Evolutionary conservation across 1,284 basidiomycete species (phyloP), one percentile per base, ranked within the genome.

Genomic region (Ceratobasidium sp.): DNA sequence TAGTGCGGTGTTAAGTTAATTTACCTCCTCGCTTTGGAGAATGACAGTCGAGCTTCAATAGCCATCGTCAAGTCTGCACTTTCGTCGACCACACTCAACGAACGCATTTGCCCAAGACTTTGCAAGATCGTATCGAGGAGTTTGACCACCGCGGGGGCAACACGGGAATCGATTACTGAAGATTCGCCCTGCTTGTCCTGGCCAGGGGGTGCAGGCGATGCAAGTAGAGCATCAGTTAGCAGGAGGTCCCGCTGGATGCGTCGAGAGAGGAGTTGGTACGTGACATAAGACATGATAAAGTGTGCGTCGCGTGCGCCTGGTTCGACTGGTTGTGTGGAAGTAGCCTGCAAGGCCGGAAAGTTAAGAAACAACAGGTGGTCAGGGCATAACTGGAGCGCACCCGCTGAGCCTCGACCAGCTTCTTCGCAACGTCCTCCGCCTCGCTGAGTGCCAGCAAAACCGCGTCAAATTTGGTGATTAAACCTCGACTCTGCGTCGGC

Each of bases 221-320:
- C 81, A 48, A 92, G 85, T 2, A 94, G 87, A 7, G 91, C 90
- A 52, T 88, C 90, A 74, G 94, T 88, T 52, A 98, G 89, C n/a
- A 96, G 89, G 1, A 96, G 88, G 82, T 98, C 96, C 23, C 96
- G 92, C 82, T 96, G 91, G 76, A 95, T 95, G 12, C 96, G 94
- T 70, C 92, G 89, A 16, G 94, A 91, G 59, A 97, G 89, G 20
- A 97, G 90, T 78, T 95, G 93, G 84, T 95, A 96, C 71, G 94
- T 88, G 81, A 97, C 91, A 83, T 93, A 97, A 16, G 93, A 91
- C 82, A 97, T 93, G 64, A 96, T 90, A 80, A 96, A 94, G 30
- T 93, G 90, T 46, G 96, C 89, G 82, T 95, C 93, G 12, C 93
- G 89, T 14, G 88, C 87, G 30, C 89, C 89, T 10, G 86, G 85